These are phyloP conservation scores for Macrocybe sp. DNA, from an alignment of 1,284 basidiomycete genomes.

Conservation along the genomic window DNA sequence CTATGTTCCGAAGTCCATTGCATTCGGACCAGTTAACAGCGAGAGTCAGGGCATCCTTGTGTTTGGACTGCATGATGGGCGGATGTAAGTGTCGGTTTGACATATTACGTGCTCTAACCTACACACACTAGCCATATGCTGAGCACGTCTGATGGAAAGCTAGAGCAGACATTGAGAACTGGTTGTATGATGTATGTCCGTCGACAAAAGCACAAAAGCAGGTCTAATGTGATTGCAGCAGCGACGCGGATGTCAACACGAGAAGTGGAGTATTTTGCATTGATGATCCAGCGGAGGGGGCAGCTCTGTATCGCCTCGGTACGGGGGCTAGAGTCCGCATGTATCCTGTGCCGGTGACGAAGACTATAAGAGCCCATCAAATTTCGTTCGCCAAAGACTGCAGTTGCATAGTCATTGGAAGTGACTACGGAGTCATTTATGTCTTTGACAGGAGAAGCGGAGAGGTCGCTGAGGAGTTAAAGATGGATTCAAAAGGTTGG, in stretches of 20 bases:
- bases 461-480: slow-evolving; percentile 12
- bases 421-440: slow-evolving; percentile 21
- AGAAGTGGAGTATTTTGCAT: slow-evolving; percentile 9
- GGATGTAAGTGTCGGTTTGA: slow-evolving; percentile 9
- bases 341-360: slow-evolving; percentile 12
- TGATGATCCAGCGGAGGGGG: slow-evolving; percentile 14
- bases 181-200: not conserved
- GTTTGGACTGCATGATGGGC: slow-evolving; percentile 9
- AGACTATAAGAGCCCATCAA: slow-evolving; percentile 11
- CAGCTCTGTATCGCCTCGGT: slow-evolving; percentile 14
- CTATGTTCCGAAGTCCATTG: slow-evolving; percentile 8
- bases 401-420: slow-evolving; percentile 16
- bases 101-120: not conserved
- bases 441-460: slow-evolving; percentile 17
- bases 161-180: not conserved
- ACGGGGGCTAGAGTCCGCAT: slow-evolving; percentile 8
- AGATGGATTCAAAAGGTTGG: slow-evolving; percentile 11
- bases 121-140: not conserved
- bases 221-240: not conserved
- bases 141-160: not conserved
- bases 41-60: slow-evolving; percentile 6
- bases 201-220: no score
- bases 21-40: slow-evolving; percentile 6
- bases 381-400: slow-evolving; percentile 14
- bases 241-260: slow-evolving; percentile 3